Base-by-base conservation (phyloP, 139 green algal genomes). In the Pleodorina starrii region DNA sequence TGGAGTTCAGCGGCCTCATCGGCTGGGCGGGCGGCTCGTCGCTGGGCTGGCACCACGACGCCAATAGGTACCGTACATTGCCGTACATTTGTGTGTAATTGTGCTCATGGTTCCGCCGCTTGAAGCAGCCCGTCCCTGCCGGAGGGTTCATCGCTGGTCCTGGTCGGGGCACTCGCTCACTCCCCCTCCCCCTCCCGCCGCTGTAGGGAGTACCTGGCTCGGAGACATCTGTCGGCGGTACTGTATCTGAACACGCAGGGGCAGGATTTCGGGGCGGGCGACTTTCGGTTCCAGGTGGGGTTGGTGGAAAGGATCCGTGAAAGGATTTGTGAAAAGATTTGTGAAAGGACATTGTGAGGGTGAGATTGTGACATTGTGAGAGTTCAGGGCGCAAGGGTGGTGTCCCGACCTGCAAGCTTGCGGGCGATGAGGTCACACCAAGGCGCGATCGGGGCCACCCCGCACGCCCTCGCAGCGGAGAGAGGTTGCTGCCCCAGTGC, bases 221-320 rank as follows among this genome's bases (percentile, higher is more conserved):
- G 71, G 50, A 72, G 90, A 17, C 86, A 93, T 86, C 60, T 90
- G 42, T 86, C 86, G 5, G 90, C 90, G 0, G 90, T 93, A 72
- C 73, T 91, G 19, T 91, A 93, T 73, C 80, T 93, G 14, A 93
- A 91, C 81, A 77, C 14, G 50, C 69, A 59, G 59, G 86, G 79
- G 1, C 42, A 6, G 14, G 90, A 91, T 50, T 93, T 93, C 63
- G 66, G 59, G 25, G 90, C 71, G 1, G 90, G 90, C 0, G 85
- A 90, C 80, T 93, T 93, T 42, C 59, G 86, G 19, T 93, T 93
- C 48, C 42, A 69, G 82, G 82, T 68, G 25, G 54, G 54, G 29
- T 32, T 32, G 14, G 3, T 66, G 54, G 54, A 66, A n/a, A n/a
- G n/a, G n/a, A n/a, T n/a, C n/a, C n/a, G n/a, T n/a, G n/a, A n/a